Percentiles rank a stretch among this genome's conserved stretches.
Conservation (phyloP, 176 grass and related monocot genomes). For the Zoysia pacifica region DNA sequence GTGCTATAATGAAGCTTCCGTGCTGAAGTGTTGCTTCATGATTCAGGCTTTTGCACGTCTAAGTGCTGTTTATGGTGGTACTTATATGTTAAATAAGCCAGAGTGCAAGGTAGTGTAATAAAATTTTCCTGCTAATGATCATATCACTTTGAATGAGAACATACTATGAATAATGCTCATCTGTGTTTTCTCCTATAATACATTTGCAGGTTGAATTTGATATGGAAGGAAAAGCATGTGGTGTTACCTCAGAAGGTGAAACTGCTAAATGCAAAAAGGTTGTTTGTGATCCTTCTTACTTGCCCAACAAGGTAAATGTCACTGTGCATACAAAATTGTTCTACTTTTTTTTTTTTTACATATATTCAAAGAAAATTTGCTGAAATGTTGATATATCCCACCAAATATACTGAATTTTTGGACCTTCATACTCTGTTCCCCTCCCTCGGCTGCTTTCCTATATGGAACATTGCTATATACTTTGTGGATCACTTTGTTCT, state of each 20-base stretch:
- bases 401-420: conserved; percentile 11
- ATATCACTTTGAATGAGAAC: neutral
- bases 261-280: conserved; percentile 92
- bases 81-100: conserved; percentile 91
- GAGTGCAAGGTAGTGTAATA: conserved; percentile 75
- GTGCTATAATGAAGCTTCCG: conserved; percentile 17
- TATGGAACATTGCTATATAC: neutral
- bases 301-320: conserved; percentile 70
- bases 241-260: conserved; percentile 94
- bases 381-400: neutral
- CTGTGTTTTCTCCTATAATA: conserved; percentile 13
- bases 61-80: conserved; percentile 96
- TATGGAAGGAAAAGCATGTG: conserved; percentile 85
- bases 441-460: neutral
- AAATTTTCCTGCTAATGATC: conserved; percentile 8
- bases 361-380: conserved; percentile 10
- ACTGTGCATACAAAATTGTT: neutral
- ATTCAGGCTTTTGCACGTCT: conserved; percentile 88
- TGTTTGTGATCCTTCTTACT: conserved; percentile 95
- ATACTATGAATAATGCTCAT: neutral
- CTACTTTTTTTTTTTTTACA: neutral
- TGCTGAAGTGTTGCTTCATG: conserved; percentile 24
- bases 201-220: conserved; percentile 83
- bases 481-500: conserved; percentile 15
- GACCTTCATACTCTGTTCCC: conserved; percentile 3